Evolutionary conservation across 1,284 basidiomycete genomes (phyloP), one percentile per base, ranked within the genome.

Genomic region (Naganishia sp.): DNA sequence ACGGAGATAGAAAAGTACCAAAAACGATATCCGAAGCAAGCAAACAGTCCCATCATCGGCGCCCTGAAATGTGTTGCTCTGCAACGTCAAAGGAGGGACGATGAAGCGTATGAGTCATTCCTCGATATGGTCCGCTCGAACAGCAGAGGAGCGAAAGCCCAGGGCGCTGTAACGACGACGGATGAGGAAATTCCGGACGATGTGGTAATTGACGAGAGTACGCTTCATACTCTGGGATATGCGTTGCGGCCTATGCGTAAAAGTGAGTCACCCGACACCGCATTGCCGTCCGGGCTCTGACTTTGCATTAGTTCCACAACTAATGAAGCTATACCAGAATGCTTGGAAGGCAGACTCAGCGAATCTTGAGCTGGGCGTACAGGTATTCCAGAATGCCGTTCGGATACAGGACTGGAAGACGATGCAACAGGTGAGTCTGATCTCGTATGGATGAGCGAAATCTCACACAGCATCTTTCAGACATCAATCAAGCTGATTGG

Each of bases 1-100:
- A 48, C 16, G 42, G 65, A 66, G 46, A 53, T 66, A 15, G 57
- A 43, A 44, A 60, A 61, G 50, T 66, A 66, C 36, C 49, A 60
- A 18, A 66, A 61, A 31, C 56, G 57, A 36, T 60, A 57, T 28
- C 65, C 65, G 10, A 61, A 60, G 25, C 50, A 61, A 39, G 48
- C 65, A 36, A 46, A 53, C 46, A 44, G 42, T 6, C 57, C 64
- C 56, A 52, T 52, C 39, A 53, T 66, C 42, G 50, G 56, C n/a
- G 65, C 65, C 13, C 56, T 66, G 2, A 60, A 60, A 55, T 66
- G 65, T 44, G 48, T 66, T 6, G 50, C 57, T 2, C 31, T 60
- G 6, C 65, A 66, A 39, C 56, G 65, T 21, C 57, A 60, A 36
- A 36, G 56, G 36, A 54, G 31, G 48, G 55, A 53, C 5, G 56